Evolutionary conservation across 306 rosid species (phyloP), one percentile per base, ranked within the genome.

Genomic region (Trifolium repens): DNA sequence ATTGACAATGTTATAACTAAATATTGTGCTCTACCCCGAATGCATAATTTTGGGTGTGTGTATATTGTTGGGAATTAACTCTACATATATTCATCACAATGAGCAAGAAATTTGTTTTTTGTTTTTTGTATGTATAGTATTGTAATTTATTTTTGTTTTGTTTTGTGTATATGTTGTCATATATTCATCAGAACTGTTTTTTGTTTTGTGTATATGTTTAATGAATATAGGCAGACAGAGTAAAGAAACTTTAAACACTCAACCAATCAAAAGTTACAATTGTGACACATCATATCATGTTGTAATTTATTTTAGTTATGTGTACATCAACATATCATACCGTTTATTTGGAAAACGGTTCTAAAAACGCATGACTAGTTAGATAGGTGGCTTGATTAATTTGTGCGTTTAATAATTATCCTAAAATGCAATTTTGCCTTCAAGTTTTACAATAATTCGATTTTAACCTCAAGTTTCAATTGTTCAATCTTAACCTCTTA

Each of bases 1-100:
- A 62, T 54, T 57, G 67, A 71, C 73, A 17, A 27, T 71, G 27
- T 52, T 53, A 63, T 67, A 79, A 53, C 82, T 44, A 72, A 14
- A 58, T 37, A 58, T 37, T 53, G 9, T 30, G 43, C 22, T 11
- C 16, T 30, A 30, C 34, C 32, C 19, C 10, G 2, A 35, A 66
- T 1, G 46, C 69, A 69, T 19, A 72, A 72, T 65, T 79, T 72
- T 72, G 74, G 73, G 54, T 72, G 53, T 8, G 44, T 12, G 14
- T 3, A 35, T 35, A 44, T 44, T 44, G 50, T 46, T 46, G n/a
- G 46, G 52, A 46, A 46, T 46, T 37, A 27, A 3, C 54, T 12
- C 7, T 47, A 2, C 26, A 52, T 13, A 43, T 9, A 16, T 72
- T 43, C 2, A 53, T 53, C 30, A 47, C 14, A 67, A 80, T 73